Percentiles rank a stretch among this genome's conserved stretches.
These are phyloP conservation scores for Pholiota molesta DNA, from an alignment of 768 basidiomycete species.

Conservation along the genomic window DNA sequence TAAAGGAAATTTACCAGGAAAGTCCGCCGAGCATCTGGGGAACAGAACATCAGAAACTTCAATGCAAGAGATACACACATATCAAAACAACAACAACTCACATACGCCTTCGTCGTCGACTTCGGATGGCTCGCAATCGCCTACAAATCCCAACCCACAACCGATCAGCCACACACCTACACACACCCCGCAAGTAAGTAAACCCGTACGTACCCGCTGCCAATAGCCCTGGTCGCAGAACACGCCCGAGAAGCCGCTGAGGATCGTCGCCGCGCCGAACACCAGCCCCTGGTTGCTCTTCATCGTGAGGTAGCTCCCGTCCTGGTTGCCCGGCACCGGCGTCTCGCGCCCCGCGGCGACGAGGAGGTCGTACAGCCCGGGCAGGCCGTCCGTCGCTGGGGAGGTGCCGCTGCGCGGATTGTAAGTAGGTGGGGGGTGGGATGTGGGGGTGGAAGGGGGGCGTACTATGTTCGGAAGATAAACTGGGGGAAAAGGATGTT, in stretches of 20 bases:
- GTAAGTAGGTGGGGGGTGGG: background rate
- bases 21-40: constrained; percentile 56
- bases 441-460: constrained; percentile 1
- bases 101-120: constrained; percentile 55
- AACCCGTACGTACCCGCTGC: constrained; percentile 42
- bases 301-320: constrained; percentile 60
- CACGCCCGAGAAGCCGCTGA: constrained; percentile 48
- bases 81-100: constrained; percentile 27
- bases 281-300: constrained; percentile 50
- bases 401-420: constrained; percentile 33
- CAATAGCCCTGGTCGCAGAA: constrained; percentile 61
- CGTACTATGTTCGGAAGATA: constrained; percentile 34
- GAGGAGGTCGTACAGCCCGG: constrained; percentile 49
- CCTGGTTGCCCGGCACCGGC: constrained; percentile 51
- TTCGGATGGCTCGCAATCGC: constrained; percentile 54
- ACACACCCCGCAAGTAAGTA: constrained; percentile 8
- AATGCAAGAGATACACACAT: background rate
- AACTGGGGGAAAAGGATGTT: too few relatives aligned
- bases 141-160: constrained; percentile 22
- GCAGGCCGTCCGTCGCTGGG: constrained; percentile 39
- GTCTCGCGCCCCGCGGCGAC: constrained; percentile 43
- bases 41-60: background rate
- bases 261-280: constrained; percentile 40
- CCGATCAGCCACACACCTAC: background rate
- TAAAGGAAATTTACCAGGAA: constrained; percentile 42